Percentiles rank a stretch among this genome's conserved stretches.
Conservation (phyloP, 441 rosid species). For the Populus hybrid region DNA sequence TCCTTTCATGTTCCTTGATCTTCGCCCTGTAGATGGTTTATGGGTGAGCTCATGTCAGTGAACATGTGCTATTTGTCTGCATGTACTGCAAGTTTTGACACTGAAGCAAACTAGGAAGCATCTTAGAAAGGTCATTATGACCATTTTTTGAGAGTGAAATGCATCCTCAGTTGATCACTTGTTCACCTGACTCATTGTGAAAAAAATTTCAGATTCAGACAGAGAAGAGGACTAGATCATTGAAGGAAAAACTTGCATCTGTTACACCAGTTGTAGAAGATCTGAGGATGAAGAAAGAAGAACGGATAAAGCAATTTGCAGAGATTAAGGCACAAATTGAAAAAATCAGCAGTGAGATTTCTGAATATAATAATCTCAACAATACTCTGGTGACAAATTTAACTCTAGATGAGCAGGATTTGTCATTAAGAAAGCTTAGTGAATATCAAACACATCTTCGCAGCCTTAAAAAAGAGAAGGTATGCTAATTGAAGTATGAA, state of each 20-base stretch:
- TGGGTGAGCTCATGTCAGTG: neutral
- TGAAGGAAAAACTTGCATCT: slow-evolving; percentile 80
- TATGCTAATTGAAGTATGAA: slow-evolving; percentile 18
- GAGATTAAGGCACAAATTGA: slow-evolving; percentile 77
- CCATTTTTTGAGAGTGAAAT: neutral
- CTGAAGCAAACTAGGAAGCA: neutral
- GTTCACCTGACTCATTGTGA: neutral
- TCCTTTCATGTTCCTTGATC: neutral
- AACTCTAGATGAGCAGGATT: slow-evolving; percentile 70
- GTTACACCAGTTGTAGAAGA: slow-evolving; percentile 81
- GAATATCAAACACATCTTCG: slow-evolving; percentile 84
- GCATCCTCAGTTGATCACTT: slow-evolving; percentile 10
- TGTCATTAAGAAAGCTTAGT: slow-evolving; percentile 73
- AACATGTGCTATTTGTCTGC: neutral
- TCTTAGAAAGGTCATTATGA: neutral
- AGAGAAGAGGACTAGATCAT: slow-evolving; percentile 53
- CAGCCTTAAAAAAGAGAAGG: slow-evolving; percentile 89
- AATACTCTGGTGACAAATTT: slow-evolving; percentile 38
- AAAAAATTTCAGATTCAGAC: slow-evolving; percentile 45
- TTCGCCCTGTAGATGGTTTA: neutral
- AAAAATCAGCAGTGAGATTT: slow-evolving; percentile 80
- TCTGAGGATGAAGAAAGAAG: slow-evolving; percentile 73
- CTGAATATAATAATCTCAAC: slow-evolving; percentile 48
- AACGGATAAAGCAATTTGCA: slow-evolving; percentile 71
- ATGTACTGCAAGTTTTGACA: neutral